phyloP scores from a whole-genome alignment of 352 stramenopile genomes.

The Hyaloperonospora arabidopsidis region DNA sequence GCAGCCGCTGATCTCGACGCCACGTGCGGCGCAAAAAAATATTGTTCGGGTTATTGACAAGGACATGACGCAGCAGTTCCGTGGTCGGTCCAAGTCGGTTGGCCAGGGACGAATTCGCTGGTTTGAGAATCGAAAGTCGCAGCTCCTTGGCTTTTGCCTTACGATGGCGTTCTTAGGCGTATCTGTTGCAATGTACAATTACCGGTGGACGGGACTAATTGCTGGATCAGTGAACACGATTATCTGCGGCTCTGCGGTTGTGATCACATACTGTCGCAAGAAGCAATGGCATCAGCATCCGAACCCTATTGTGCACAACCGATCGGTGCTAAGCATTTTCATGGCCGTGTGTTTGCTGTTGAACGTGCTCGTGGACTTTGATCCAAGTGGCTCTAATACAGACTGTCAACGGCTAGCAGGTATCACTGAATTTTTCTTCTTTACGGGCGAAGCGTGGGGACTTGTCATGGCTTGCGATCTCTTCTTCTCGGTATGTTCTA shows the following conservation, averaged over 20 bases:
- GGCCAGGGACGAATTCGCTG: conserved; percentile 71
- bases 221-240: conserved; percentile 84
- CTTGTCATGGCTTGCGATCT: conserved; percentile 86
- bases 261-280: conserved; percentile 83
- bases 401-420: conserved; percentile 68
- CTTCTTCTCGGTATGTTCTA: conserved; percentile 59
- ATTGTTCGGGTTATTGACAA: conserved; percentile 87
- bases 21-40: conserved; percentile 52
- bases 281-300: conserved; percentile 86
- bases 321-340: conserved; percentile 78
- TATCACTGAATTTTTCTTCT: conserved; percentile 87
- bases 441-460: conserved; percentile 78
- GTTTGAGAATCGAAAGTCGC: conserved; percentile 87
- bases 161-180: conserved; percentile 82
- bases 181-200: conserved; percentile 84
- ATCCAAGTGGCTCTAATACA: conserved; percentile 43
- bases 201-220: conserved; percentile 81
- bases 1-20: conserved; percentile 58
- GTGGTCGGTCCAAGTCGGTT: conserved; percentile 58
- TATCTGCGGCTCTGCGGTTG: conserved; percentile 77
- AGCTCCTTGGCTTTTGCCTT: conserved; percentile 76
- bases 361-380: conserved; percentile 77
- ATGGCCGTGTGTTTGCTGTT: conserved; percentile 75
- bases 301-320: conserved; percentile 85
- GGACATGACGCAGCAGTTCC: conserved; percentile 83